Evolutionary conservation across 345 rosid species (phyloP).

Genomic region (Aquilaria yunnanensis): DNA sequence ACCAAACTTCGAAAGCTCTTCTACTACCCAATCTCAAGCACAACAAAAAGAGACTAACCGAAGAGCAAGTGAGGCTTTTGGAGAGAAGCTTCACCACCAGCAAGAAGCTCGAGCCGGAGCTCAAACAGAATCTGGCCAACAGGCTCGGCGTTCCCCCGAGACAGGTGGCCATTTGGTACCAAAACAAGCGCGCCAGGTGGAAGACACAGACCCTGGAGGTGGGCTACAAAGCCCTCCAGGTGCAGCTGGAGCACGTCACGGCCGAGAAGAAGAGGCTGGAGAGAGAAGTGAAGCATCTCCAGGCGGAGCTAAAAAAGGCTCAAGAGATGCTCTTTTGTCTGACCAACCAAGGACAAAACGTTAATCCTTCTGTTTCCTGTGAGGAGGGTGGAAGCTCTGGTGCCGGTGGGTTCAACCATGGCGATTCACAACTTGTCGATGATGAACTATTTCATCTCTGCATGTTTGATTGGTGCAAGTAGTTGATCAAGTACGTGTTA

Average conservation of each 20-base stretch:
- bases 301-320: slow-evolving; percentile 51
- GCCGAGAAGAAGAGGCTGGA: slow-evolving; percentile 54
- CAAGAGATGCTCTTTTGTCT: slow-evolving; percentile 34
- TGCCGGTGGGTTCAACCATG: not conserved
- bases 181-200: slow-evolving; percentile 91
- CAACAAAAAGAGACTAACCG: slow-evolving; percentile 58
- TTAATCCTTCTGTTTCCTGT: slow-evolving; percentile 18
- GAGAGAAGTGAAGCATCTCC: slow-evolving; percentile 55
- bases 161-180: slow-evolving; percentile 94
- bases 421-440: not conserved
- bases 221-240: slow-evolving; percentile 44
- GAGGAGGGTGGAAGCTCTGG: slow-evolving; percentile 29
- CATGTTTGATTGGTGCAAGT: slow-evolving; percentile 42
- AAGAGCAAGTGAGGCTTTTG: slow-evolving; percentile 61
- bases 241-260: slow-evolving; percentile 47
- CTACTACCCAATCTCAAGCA: slow-evolving; percentile 10
- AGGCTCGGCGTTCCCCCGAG: slow-evolving; percentile 67
- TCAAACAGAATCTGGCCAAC: slow-evolving; percentile 59
- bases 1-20: not conserved
- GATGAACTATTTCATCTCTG: slow-evolving; percentile 52
- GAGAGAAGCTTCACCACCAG: slow-evolving; percentile 63
- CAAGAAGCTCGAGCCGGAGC: slow-evolving; percentile 73
- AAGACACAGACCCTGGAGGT: slow-evolving; percentile 72
- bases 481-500: slow-evolving; percentile 43
- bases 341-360: slow-evolving; percentile 8